Evolutionary conservation across 2,329 filamentous ascomycete genomes (phyloP).

Genomic region (Elsinoe necatrix): DNA sequence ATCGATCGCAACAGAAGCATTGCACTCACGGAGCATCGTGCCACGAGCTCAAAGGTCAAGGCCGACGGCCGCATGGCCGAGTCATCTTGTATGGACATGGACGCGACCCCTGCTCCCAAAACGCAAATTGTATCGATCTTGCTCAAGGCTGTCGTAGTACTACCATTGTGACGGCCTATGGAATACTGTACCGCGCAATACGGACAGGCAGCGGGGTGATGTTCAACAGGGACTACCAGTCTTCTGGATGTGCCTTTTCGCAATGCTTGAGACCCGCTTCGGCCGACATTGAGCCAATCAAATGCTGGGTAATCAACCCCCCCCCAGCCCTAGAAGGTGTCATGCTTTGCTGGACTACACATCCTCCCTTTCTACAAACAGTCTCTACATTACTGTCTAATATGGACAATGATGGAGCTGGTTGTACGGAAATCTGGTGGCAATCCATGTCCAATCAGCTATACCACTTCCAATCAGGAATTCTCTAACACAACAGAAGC

Average conservation of each 20-base stretch:
- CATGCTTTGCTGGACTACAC: too few relatives aligned
- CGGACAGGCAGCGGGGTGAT: not conserved
- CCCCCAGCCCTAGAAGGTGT: too few relatives aligned
- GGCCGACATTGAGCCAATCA: not conserved
- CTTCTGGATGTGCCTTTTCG: not conserved
- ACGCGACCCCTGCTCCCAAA: not conserved
- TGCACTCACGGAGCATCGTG: slow-evolving; percentile 65
- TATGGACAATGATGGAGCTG: too few relatives aligned
- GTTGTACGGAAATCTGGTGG: too few relatives aligned
- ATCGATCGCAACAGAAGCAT: not conserved
- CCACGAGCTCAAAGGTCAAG: slow-evolving; percentile 68
- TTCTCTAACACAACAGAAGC: too few relatives aligned
- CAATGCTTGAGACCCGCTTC: not conserved
- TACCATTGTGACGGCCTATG: too few relatives aligned
- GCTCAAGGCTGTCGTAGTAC: too few relatives aligned
- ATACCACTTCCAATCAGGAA: too few relatives aligned
- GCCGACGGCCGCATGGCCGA: slow-evolving; percentile 40
- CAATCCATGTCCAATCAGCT: too few relatives aligned
- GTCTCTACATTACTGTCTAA: too few relatives aligned
- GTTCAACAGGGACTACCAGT: not conserved
- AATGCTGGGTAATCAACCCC: not conserved
- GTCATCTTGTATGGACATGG: slow-evolving; percentile 6
- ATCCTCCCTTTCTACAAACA: too few relatives aligned
- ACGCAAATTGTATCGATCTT: too few relatives aligned
- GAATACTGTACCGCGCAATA: not conserved